A percentile compares a stretch with the other conserved stretches of the same genome.
Evolutionary conservation across 1,284 basidiomycete genomes (phyloP).

Genomic region (Pseudozyma sp.): DNA sequence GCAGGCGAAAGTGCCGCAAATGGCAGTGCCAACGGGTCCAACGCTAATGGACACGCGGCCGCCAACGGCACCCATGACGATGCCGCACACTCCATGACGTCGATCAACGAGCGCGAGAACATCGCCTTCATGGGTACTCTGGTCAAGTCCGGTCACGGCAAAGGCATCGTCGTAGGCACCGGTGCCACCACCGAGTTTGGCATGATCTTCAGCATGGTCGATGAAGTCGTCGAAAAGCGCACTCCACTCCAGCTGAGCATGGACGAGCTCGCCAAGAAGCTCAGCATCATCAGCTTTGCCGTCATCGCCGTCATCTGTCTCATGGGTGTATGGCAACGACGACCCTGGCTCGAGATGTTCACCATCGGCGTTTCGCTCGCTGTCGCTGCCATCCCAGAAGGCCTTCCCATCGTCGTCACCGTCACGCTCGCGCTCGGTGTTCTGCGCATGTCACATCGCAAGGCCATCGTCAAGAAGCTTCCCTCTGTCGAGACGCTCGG

Average conservation of each 20-base stretch:
- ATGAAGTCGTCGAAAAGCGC: slow-evolving; percentile 91
- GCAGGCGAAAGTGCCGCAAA: background rate
- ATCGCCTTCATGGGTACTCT: slow-evolving; percentile 97
- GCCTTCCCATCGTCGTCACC: slow-evolving; percentile 94
- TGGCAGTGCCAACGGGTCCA: slow-evolving; percentile 6
- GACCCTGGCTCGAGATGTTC: slow-evolving; percentile 98
- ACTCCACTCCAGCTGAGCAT: slow-evolving; percentile 93
- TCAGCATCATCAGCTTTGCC: slow-evolving; percentile 88
- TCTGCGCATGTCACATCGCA: slow-evolving; percentile 89
- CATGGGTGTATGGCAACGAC: slow-evolving; percentile 84
- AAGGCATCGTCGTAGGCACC: slow-evolving; percentile 89
- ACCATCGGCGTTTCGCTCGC: slow-evolving; percentile 97
- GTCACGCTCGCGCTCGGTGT: slow-evolving; percentile 96
- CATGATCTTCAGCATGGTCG: slow-evolving; percentile 97
- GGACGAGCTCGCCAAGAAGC: slow-evolving; percentile 94
- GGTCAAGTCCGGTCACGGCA: slow-evolving; percentile 88
- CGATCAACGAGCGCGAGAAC: slow-evolving; percentile 86
- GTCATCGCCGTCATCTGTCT: slow-evolving; percentile 93
- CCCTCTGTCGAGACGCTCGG: slow-evolving; percentile 95
- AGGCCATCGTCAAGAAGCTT: slow-evolving; percentile 95
- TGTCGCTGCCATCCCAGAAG: slow-evolving; percentile 96
- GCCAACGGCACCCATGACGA: background rate
- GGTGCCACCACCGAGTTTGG: slow-evolving; percentile 93
- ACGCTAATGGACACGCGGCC: background rate
- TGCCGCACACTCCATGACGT: slow-evolving; percentile 11